These are phyloP conservation scores for Rosa rugosa DNA, from an alignment of 306 rosid species.

Conservation along the genomic window DNA sequence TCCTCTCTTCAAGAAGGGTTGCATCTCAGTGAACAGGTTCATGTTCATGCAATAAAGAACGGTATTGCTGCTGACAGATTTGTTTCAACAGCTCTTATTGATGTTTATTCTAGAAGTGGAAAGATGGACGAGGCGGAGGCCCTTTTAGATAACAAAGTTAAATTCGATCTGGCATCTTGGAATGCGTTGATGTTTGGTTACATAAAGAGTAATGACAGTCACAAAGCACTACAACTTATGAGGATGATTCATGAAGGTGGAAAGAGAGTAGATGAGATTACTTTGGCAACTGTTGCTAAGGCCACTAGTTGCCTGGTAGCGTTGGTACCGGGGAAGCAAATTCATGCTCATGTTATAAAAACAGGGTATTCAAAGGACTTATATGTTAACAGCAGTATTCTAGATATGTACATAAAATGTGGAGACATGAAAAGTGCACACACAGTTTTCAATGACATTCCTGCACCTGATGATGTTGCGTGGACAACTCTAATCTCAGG, in stretches of 20 bases:
- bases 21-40: slow-evolving; percentile 54
- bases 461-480: slow-evolving; percentile 66
- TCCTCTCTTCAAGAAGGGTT: slow-evolving; percentile 54
- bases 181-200: slow-evolving; percentile 82
- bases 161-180: slow-evolving; percentile 75
- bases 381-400: slow-evolving; percentile 57
- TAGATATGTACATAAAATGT: slow-evolving; percentile 81
- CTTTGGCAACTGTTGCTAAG: slow-evolving; percentile 69
- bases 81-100: slow-evolving; percentile 72
- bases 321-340: slow-evolving; percentile 61
- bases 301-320: slow-evolving; percentile 63
- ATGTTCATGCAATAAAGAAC: slow-evolving; percentile 54
- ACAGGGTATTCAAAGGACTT: slow-evolving; percentile 51
- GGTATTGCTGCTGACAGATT: slow-evolving; percentile 48
- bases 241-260: slow-evolving; percentile 48
- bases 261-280: slow-evolving; percentile 50
- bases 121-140: slow-evolving; percentile 63
- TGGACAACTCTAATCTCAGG: slow-evolving; percentile 92
- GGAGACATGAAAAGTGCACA: slow-evolving; percentile 66
- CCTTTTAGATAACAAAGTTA: slow-evolving; percentile 48
- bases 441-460: slow-evolving; percentile 54
- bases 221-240: slow-evolving; percentile 56
- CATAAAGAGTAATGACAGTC: slow-evolving; percentile 39
- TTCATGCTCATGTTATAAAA: slow-evolving; percentile 59
- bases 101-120: slow-evolving; percentile 66